Base-by-base conservation (phyloP, 2,329 filamentous ascomycete species). In the Didymella segeticola region DNA sequence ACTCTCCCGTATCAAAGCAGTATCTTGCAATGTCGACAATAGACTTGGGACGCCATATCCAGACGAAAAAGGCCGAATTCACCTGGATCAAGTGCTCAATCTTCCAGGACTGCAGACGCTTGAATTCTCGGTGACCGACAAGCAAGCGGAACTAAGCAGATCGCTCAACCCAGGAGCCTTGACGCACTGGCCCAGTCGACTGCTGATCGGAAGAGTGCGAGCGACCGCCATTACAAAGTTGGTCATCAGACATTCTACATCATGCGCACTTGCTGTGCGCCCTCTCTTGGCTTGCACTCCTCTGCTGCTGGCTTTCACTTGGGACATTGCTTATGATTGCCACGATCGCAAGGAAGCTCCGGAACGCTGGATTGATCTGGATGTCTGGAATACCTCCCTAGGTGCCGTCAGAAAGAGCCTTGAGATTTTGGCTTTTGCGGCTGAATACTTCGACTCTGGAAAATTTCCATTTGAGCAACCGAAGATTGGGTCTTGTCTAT, bases 391-490 rank as follows among this genome's bases (percentile, higher is more conserved):
- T 17, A 52, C 59, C 5, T 27, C 51, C 14, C 47, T 70, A 10
- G 50, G 11, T 3, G 17, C 37, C 0, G 49, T 63, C 14, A 39
- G 49, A 22, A 23, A 37, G 6, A 63, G 63, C 5, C 53, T 68
- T 3, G 48, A 64, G 37, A 51, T 53, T 2, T 26, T 71, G 1
- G 64, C 66, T 1, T 30, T 70, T 2, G 58, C 60, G 20, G 56
- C 61, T 2, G 69, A 71, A 33, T 61, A 62, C 41, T 64, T 58
- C 45, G 50, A 70, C 31, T 54, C 53, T 12, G 22, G 27, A 5
- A 37, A 48, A 15, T 55, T 42, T 15, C 62, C 60, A 19, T 70
- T 64, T 45, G 36, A 58, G 19, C 68, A 71, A 37, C 65, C 67
- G 3, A 54, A 52, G 7, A 58, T 62, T 17, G 41, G 49, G 9